Conservation (phyloP, 176 grass and related monocot genomes). For the Dactylis glomerata region DNA sequence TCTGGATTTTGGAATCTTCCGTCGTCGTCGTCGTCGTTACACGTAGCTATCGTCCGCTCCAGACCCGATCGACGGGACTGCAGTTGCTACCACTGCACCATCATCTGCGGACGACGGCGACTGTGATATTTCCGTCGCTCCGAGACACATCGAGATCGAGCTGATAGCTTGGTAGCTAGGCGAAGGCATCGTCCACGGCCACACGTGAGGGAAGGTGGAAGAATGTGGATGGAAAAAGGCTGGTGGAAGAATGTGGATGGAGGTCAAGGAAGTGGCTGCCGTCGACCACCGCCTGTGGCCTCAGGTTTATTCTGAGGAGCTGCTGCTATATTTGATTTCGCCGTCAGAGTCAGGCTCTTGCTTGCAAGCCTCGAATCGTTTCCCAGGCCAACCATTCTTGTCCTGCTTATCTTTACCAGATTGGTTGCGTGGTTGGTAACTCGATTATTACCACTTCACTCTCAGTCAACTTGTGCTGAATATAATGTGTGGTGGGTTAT, state of each 20-base stretch:
- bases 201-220: neutral
- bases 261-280: neutral
- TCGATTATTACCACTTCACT: neutral
- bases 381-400: neutral
- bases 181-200: neutral
- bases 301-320: neutral
- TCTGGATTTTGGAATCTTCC: neutral
- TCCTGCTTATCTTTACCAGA: neutral
- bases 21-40: neutral
- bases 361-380: neutral
- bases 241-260: neutral
- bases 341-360: neutral
- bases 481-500: no score
- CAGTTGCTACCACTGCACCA: neutral
- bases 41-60: neutral
- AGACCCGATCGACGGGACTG: neutral
- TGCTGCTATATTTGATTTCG: neutral
- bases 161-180: neutral
- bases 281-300: neutral
- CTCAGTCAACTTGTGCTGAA: neutral
- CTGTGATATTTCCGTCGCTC: neutral
- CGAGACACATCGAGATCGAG: neutral
- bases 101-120: neutral
- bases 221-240: neutral
- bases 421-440: neutral